phyloP scores from a whole-genome alignment of 2,329 filamentous ascomycete species.

The Neofusicoccum parvum region DNA sequence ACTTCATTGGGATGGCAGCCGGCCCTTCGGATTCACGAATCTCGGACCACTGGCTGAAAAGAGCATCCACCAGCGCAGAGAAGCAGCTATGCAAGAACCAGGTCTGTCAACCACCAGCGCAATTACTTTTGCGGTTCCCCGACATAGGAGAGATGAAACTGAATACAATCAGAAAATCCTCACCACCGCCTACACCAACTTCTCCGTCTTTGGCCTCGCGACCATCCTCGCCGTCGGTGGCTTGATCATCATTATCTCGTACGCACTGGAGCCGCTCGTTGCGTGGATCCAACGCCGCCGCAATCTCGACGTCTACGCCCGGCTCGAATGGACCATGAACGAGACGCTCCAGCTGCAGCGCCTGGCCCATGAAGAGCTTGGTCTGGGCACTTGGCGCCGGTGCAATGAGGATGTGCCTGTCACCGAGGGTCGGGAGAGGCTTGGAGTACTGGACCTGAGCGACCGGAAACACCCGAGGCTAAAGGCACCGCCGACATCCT shows the following conservation, averaged over 20 bases:
- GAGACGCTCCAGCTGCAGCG: constrained; percentile 23
- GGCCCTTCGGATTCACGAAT: constrained; percentile 2
- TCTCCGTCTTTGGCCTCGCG: constrained; percentile 29
- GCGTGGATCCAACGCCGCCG: constrained; percentile 20
- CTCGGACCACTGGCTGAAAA: not conserved
- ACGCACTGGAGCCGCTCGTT: constrained; percentile 12
- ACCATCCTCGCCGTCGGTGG: constrained; percentile 27
- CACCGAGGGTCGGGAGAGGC: not conserved
- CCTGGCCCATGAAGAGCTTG: constrained; percentile 19
- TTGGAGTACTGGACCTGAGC: constrained; percentile 13
- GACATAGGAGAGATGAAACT: not conserved
- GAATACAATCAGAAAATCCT: constrained; percentile 5
- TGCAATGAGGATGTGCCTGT: constrained; percentile 2
- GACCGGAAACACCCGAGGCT: constrained; percentile 12
- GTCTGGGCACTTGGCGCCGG: constrained; percentile 23
- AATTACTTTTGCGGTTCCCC: not conserved
- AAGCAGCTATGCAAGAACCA: constrained; percentile 1
- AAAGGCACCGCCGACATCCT: not conserved
- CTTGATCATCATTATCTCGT: constrained; percentile 26
- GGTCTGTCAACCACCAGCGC: not conserved
- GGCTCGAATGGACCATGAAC: constrained; percentile 23
- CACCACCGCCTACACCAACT: constrained; percentile 25
- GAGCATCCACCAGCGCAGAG: not conserved
- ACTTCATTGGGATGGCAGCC: constrained; percentile 14
- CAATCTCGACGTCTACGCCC: constrained; percentile 19